These are phyloP conservation scores for Mycoemilia scoparia DNA, from an alignment of 192 early-diverging fungal species.

Conservation along the genomic window DNA sequence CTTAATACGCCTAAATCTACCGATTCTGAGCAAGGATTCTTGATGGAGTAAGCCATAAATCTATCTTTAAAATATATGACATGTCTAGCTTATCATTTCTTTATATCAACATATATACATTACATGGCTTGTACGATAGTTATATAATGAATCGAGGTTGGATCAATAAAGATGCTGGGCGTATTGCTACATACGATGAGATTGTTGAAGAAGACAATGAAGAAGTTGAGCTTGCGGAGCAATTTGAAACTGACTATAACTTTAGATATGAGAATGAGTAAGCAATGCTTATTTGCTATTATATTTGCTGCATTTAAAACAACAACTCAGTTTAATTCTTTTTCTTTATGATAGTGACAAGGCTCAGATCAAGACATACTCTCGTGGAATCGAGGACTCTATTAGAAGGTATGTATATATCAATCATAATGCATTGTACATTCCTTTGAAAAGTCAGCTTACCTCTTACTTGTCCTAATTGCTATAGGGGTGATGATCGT, in stretches of 20 bases:
- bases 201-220: conserved; percentile 60
- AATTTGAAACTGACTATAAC: conserved; percentile 83
- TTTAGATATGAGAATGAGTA: conserved; percentile 84
- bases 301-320: no score
- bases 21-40: conserved; percentile 39
- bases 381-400: conserved; percentile 66
- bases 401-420: conserved; percentile 27
- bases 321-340: conserved; percentile 1
- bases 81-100: background rate
- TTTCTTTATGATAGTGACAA: no score
- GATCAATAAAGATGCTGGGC: conserved; percentile 61
- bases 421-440: background rate
- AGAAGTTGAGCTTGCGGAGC: conserved; percentile 57
- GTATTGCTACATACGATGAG: conserved; percentile 45
- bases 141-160: conserved; percentile 88
- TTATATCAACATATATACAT: background rate
- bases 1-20: no score
- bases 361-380: conserved; percentile 48
- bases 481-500: conserved; percentile 59
- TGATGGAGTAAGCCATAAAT: no score
- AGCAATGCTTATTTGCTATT: conserved; percentile 9
- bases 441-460: background rate
- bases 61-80: no score
- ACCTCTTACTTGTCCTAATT: no score
- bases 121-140: no score